These are phyloP conservation scores for Geranium rotundifolium DNA, from an alignment of 345 rosid species.

Conservation along the genomic window DNA sequence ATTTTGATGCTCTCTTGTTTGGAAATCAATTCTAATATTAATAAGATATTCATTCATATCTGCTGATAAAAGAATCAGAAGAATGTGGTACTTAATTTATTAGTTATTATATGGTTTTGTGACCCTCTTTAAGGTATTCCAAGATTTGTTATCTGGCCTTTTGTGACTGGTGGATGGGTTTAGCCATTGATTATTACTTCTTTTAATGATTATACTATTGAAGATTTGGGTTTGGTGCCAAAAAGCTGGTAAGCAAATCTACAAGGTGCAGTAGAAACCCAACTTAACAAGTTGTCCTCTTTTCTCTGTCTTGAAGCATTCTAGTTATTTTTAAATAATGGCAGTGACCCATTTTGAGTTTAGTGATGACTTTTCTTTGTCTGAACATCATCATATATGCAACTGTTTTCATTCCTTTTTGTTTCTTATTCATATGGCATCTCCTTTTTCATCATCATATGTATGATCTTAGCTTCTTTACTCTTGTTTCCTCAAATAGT, in stretches of 20 bases:
- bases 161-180: no score
- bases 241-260: not conserved
- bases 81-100: no score
- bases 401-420: not conserved
- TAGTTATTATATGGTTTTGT: no score
- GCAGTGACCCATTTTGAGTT: not conserved
- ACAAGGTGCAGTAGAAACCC: constrained; percentile 7
- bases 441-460: not conserved
- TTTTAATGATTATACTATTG: not conserved
- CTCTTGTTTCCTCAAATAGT: not conserved
- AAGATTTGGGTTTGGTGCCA: not conserved
- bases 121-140: no score
- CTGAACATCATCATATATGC: not conserved
- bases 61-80: no score
- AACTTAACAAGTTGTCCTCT: constrained; percentile 11
- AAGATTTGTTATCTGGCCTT: no score
- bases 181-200: no score
- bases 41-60: no score
- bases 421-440: not conserved
- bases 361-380: not conserved
- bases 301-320: constrained; percentile 18
- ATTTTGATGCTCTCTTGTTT: no score
- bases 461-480: not conserved
- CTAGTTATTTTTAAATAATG: not conserved
- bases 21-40: no score